phyloP scores from a whole-genome alignment of 2,329 filamentous ascomycete genomes.

The Lachnellula arida region DNA sequence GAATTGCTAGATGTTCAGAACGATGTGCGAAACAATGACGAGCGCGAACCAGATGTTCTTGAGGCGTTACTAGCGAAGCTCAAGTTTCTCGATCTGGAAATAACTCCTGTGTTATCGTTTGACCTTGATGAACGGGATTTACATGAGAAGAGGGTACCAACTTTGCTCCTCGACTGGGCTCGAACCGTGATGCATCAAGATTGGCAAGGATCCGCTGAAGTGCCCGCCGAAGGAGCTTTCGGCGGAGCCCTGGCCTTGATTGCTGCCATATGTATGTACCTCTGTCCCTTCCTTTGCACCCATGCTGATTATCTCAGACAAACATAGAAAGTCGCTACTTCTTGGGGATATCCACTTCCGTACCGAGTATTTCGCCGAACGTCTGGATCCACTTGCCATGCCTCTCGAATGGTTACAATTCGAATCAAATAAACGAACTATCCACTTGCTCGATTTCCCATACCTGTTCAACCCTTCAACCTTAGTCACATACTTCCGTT shows the following conservation, averaged over 20 bases:
- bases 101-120: conserved; percentile 40
- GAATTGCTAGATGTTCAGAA: conserved; percentile 28
- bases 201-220: conserved; percentile 72
- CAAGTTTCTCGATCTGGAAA: conserved; percentile 37
- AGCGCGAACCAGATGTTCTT: conserved; percentile 20
- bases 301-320: conserved; percentile 40
- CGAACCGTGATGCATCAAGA: conserved; percentile 69
- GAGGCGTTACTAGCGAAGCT: conserved; percentile 33
- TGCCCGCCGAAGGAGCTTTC: conserved; percentile 65
- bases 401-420: conserved; percentile 67
- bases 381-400: conserved; percentile 69
- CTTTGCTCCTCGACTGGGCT: conserved; percentile 64
- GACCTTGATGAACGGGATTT: conserved; percentile 46
- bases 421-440: conserved; percentile 53
- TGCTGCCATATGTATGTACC: conserved; percentile 61
- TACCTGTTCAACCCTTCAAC: conserved; percentile 72
- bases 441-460: conserved; percentile 75
- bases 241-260: conserved; percentile 75
- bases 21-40: conserved; percentile 20
- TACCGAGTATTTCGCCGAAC: conserved; percentile 70
- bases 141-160: conserved; percentile 54
- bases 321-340: conserved; percentile 58
- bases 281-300: not conserved
- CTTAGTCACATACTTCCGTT: conserved; percentile 78
- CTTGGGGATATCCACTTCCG: conserved; percentile 67